These are phyloP conservation scores for Botrytis deweyae DNA, from an alignment of 2,329 filamentous ascomycete species.

Conservation along the genomic window DNA sequence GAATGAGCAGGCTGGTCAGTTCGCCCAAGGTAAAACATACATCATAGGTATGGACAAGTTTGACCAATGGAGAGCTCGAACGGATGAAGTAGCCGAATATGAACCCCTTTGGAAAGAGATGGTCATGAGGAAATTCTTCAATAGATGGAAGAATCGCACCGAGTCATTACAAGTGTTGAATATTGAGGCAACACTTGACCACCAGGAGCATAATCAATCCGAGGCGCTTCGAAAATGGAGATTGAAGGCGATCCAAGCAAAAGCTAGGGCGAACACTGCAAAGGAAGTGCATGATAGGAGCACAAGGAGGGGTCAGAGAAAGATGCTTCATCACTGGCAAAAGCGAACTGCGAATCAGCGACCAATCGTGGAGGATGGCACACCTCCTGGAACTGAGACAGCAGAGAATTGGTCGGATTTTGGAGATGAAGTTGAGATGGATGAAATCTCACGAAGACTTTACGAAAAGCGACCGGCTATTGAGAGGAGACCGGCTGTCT, in stretches of 20 bases:
- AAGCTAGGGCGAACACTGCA: conserved; percentile 34
- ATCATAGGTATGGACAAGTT: conserved; percentile 37
- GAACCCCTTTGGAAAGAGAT: conserved; percentile 31
- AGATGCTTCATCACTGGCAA: conserved; percentile 39
- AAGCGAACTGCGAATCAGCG: conserved; percentile 33
- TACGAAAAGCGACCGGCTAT: conserved; percentile 24
- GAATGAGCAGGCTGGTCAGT: conserved; percentile 34
- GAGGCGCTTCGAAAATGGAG: conserved; percentile 38
- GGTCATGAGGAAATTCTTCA: conserved; percentile 33
- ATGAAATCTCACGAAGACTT: conserved; percentile 29
- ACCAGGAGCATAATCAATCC: conserved; percentile 34
- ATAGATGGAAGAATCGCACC: conserved; percentile 33
- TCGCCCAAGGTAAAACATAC: conserved; percentile 32
- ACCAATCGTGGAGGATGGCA: conserved; percentile 22
- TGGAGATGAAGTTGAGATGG: conserved; percentile 33
- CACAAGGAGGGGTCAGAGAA: conserved; percentile 38
- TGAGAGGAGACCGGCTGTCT: neutral
- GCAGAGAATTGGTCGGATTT: conserved; percentile 37
- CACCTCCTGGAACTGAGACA: conserved; percentile 26
- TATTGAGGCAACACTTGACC: conserved; percentile 34
- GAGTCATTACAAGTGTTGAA: conserved; percentile 31
- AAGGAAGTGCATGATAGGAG: conserved; percentile 38
- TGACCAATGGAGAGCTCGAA: conserved; percentile 37
- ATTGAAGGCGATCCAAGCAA: conserved; percentile 33
- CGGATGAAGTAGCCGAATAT: conserved; percentile 35